phyloP scores from a whole-genome alignment of 805 yeast species.

The Candida orba region DNA sequence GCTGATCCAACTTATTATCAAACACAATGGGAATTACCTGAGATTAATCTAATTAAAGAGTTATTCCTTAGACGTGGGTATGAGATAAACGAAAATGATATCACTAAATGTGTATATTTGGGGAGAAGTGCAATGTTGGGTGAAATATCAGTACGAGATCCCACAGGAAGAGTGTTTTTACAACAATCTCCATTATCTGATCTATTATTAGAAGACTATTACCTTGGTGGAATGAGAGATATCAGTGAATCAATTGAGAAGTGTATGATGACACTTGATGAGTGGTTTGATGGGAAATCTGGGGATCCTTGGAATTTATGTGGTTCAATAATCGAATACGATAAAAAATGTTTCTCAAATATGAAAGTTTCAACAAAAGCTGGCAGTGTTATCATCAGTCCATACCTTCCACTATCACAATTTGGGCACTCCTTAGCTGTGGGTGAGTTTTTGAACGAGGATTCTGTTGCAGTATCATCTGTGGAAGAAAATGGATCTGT shows the following conservation, averaged over 20 bases:
- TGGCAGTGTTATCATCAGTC: slow-evolving; percentile 16
- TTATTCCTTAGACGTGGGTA: slow-evolving; percentile 34
- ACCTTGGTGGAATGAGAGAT: slow-evolving; percentile 47
- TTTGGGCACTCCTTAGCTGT: slow-evolving; percentile 41
- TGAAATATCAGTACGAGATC: slow-evolving; percentile 28
- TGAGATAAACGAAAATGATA: slow-evolving; percentile 25
- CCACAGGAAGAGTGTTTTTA: slow-evolving; percentile 5
- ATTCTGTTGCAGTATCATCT: slow-evolving; percentile 44
- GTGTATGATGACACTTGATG: slow-evolving; percentile 32
- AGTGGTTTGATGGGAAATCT: slow-evolving; percentile 33
- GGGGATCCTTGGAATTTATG: slow-evolving; percentile 31
- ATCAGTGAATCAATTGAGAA: slow-evolving; percentile 31
- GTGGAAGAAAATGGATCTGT: slow-evolving; percentile 39
- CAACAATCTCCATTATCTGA: slow-evolving; percentile 37
- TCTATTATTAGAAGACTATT: slow-evolving; percentile 38
- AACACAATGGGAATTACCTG: slow-evolving; percentile 37
- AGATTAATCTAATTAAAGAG: slow-evolving; percentile 31
- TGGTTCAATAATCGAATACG: slow-evolving; percentile 17
- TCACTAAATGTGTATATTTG: slow-evolving; percentile 44
- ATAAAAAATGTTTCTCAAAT: background rate
- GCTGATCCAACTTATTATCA: slow-evolving; percentile 19
- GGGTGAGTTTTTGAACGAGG: slow-evolving; percentile 33
- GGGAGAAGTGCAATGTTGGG: slow-evolving; percentile 46
- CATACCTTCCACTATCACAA: slow-evolving; percentile 23
- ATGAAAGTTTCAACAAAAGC: background rate